Base-by-base conservation (phyloP, 2,329 filamentous ascomycete species). In the Aspergillus alliaceus region DNA sequence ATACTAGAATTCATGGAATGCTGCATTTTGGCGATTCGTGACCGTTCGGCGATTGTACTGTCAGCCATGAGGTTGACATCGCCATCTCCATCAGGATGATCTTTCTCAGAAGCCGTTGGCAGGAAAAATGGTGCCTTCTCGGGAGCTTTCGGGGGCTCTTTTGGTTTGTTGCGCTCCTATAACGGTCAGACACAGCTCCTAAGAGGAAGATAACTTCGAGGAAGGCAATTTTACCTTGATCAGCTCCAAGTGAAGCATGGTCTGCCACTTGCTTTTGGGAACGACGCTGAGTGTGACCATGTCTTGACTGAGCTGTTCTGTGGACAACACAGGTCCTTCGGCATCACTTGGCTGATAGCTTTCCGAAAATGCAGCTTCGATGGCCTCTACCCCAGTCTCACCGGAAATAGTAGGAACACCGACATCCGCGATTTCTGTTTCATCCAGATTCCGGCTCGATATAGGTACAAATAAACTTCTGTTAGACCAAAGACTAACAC, bases 101-200 rank as follows among this genome's bases (percentile, higher is more conserved):
- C 62, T 14, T 53, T 57, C 2, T 52, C 42, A 1, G 70, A 55
- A 24, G 70, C 56, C 29, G 72, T 68, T 18, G 92, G 91, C 4
- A 98, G 81, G 80, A 98, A 98, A 81, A 98, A 98, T 0, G 95
- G 96, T 0, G 93, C 93, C 70, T 96, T 96, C 72, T 97, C 91
- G 0, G 95, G 95, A 6, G 87, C 84, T 77, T 97, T 97, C 15
- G 93, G 93, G 0, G 93, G 86, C 73, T 97, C 92, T 63, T 87
- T 93, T 0, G 96, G 95, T 75, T 95, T 96, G 77, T 99, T 99
- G 59, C 95, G 90, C 75, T 92, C 86, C 77, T 93, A 75, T 1
- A 39, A 47, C 6, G 35, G 62, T 64, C 60, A 67, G 53, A 47
- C 40, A 56, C 49, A 27, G 25, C 27, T 2, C 32, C 15, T 20